phyloP scores from a whole-genome alignment of 768 basidiomycete species.

The Mycena metata region DNA sequence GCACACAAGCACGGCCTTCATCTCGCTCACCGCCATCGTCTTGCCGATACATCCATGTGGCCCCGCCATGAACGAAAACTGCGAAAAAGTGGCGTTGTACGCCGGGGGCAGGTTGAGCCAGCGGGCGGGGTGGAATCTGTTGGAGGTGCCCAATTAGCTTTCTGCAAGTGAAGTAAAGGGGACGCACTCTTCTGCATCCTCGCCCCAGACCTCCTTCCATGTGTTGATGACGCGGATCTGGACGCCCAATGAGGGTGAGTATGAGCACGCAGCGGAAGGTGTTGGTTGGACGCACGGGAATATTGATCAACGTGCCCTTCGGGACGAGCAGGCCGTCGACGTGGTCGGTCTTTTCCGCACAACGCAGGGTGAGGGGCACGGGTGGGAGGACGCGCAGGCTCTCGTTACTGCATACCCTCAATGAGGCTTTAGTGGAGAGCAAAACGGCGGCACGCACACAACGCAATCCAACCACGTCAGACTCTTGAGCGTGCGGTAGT shows the following conservation, averaged over 20 bases:
- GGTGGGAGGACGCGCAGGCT: slow-evolving; percentile 56
- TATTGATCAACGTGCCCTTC: slow-evolving; percentile 57
- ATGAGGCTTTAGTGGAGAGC: no score
- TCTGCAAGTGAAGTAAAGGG: no score
- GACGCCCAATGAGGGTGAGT: neutral
- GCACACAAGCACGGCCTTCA: slow-evolving; percentile 61
- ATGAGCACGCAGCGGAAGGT: neutral
- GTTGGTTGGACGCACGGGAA: slow-evolving; percentile 47
- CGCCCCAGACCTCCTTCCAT: slow-evolving; percentile 63
- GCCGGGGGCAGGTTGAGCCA: slow-evolving; percentile 58
- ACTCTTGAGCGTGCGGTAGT: slow-evolving; percentile 56
- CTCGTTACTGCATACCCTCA: slow-evolving; percentile 49
- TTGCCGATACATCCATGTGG: slow-evolving; percentile 63
- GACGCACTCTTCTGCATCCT: slow-evolving; percentile 60
- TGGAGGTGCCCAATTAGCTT: neutral
- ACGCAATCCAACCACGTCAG: slow-evolving; percentile 57
- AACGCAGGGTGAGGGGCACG: slow-evolving; percentile 55
- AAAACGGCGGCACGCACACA: slow-evolving; percentile 43
- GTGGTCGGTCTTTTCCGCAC: slow-evolving; percentile 53
- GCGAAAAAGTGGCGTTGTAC: slow-evolving; percentile 53
- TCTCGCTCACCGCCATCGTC: slow-evolving; percentile 63
- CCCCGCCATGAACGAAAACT: slow-evolving; percentile 59
- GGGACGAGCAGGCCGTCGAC: slow-evolving; percentile 59
- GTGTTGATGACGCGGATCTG: slow-evolving; percentile 66
- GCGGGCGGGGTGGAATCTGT: slow-evolving; percentile 60